Percentiles rank a stretch among this genome's conserved stretches.
These are phyloP conservation scores for Adansonia digitata DNA, from an alignment of 345 rosid species.

Conservation along the genomic window DNA sequence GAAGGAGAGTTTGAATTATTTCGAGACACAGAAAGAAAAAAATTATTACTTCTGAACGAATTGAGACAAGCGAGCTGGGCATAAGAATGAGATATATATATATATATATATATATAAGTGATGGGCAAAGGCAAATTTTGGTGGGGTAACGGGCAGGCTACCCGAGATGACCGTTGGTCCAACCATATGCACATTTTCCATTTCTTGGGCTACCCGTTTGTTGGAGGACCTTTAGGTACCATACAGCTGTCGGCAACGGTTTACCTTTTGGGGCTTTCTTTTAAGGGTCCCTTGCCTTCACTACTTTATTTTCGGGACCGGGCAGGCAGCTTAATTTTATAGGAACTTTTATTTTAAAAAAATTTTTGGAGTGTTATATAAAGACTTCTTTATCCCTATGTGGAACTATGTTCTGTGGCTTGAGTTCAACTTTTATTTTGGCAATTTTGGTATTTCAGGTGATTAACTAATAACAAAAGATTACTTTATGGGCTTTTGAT, in stretches of 20 bases:
- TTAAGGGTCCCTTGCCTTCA: background rate
- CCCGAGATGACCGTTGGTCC: slow-evolving; percentile 11
- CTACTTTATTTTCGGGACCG: background rate
- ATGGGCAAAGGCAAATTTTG: background rate
- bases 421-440: background rate
- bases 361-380: background rate
- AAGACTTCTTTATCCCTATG: background rate
- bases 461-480: background rate
- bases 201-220: background rate
- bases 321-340: background rate
- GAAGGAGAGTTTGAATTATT: too few relatives aligned
- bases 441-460: background rate
- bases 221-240: slow-evolving; percentile 5
- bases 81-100: background rate
- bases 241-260: slow-evolving; percentile 17
- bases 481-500: background rate
- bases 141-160: slow-evolving; percentile 8
- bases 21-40: background rate
- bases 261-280: background rate
- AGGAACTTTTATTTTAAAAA: background rate
- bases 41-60: background rate
- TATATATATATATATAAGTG: slow-evolving; percentile 18
- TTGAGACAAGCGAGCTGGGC: background rate
- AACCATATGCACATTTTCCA: background rate
- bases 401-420: background rate